Conservation (phyloP, 2,329 filamentous ascomycete genomes). For the Colletotrichum tabaci region DNA sequence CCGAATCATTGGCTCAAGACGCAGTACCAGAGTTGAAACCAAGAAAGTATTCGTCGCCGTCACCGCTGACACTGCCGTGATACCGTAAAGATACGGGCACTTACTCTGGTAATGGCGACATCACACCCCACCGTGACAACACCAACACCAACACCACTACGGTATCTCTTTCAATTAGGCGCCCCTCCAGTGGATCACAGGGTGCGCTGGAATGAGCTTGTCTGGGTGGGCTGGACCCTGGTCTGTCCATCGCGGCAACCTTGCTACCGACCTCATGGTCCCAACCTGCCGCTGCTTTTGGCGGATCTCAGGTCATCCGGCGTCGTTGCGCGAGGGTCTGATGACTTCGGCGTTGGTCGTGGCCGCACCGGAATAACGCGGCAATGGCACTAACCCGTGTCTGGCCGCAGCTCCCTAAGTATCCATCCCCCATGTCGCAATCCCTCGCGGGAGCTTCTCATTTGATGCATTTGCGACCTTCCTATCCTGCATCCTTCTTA, state of each 20-base stretch:
- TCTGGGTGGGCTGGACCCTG: slow-evolving; percentile 5
- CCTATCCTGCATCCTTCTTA: background rate
- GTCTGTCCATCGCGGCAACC: slow-evolving; percentile 20
- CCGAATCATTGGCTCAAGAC: background rate
- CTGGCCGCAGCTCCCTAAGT: background rate
- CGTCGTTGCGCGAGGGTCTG: slow-evolving; percentile 5
- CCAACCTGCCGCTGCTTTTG: slow-evolving; percentile 16
- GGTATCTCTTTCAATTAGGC: background rate
- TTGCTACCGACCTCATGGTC: slow-evolving; percentile 26
- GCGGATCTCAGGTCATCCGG: background rate
- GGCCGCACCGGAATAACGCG: slow-evolving; percentile 5
- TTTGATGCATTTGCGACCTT: slow-evolving; percentile 5
- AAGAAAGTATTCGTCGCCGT: background rate
- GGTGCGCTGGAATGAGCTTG: slow-evolving; percentile 19
- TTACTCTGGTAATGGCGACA: slow-evolving; percentile 24
- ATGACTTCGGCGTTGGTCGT: background rate
- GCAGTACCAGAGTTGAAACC: background rate
- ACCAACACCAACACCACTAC: slow-evolving; percentile 11
- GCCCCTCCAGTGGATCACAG: slow-evolving; percentile 15
- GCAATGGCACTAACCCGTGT: slow-evolving; percentile 27
- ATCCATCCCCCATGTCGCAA: slow-evolving; percentile 23
- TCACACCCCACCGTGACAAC: slow-evolving; percentile 33
- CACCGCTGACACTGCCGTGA: background rate
- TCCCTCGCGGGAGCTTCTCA: slow-evolving; percentile 14
- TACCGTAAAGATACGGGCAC: background rate